A percentile compares a stretch with the other conserved stretches of the same genome.
phyloP scores from a whole-genome alignment of 1,284 basidiomycete species.

The Trametes pubescens region DNA sequence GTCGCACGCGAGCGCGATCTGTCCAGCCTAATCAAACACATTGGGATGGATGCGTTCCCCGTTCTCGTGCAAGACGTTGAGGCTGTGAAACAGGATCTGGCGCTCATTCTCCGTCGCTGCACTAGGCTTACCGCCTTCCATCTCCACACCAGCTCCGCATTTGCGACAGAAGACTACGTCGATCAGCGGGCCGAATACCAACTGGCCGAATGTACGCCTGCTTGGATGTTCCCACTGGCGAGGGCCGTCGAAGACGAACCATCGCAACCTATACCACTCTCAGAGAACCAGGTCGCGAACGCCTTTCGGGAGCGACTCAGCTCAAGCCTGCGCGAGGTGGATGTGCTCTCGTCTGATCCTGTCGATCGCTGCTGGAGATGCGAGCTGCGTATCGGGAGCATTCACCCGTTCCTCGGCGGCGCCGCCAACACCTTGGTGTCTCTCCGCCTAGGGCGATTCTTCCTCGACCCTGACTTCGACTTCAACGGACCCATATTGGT shows the following conservation, averaged over 20 bases:
- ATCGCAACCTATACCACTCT: neutral
- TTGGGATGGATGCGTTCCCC: slow-evolving; percentile 19
- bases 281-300: neutral
- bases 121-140: slow-evolving; percentile 10
- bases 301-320: neutral
- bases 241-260: too few relatives aligned
- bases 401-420: neutral
- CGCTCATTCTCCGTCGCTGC: slow-evolving; percentile 9
- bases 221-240: neutral
- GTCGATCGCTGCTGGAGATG: neutral
- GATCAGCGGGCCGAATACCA: neutral
- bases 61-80: slow-evolving; percentile 3
- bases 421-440: neutral
- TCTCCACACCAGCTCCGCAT: neutral
- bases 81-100: slow-evolving; percentile 5
- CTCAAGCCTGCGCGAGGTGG: neutral
- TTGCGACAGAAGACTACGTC: neutral
- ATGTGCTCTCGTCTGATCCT: neutral
- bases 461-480: neutral
- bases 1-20: neutral
- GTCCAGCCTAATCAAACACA: slow-evolving; percentile 6
- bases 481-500: neutral
- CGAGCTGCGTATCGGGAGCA: too few relatives aligned
- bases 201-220: neutral
- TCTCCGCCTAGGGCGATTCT: neutral